Base-by-base conservation (phyloP, 352 stramenopile species). In the Pythium inflatum region DNA sequence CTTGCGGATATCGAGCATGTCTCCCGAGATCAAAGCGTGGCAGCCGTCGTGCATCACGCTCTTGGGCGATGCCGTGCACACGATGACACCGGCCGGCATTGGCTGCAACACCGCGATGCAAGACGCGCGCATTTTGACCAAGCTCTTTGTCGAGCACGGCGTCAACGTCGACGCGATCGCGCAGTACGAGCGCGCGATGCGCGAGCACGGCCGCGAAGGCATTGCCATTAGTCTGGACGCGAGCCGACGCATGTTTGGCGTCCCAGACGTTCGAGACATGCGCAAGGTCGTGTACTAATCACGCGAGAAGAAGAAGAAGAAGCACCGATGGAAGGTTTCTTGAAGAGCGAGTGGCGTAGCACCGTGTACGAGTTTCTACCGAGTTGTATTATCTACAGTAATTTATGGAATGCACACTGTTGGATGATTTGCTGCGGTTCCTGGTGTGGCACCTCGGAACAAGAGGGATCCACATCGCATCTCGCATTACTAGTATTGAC, bases 1-100 rank as follows among this genome's bases (percentile, higher is more conserved):
- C 68, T 65, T 89, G 24, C 81, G 80, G 30, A 79, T 91, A 46
- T 89, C 81, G n/a, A 87, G 76, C 33, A 89, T 85, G 75, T 76
- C 78, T 0, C 81, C 83, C 0, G 76, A 89, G 6, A 80, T 91
- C 59, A 73, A 72, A 16, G 53, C 68, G 30, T 91, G 83, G 83
- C 49, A 75, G 40, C 76, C 83, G 2, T 81, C 76, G 0, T 58
- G 50, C 0, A 78, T 91, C 13, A 91, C 83, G 33, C 62, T 91
- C 22, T 64, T 91, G 5, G 83, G 83, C 9, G 83, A 91, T 48
- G 80, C 83, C 1, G 71, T 83, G 22, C 83, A 91, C 73, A 87
- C 83, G 1, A 91, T 91, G 83, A 70, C 76, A 9, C 83, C 81
- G 0, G 81, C 81, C 12, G 83, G 83, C 9, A 84, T 89, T 28